Evolutionary conservation across 148 eudicot genomes (phyloP).

Genomic region (Nepenthes mirabilis): DNA sequence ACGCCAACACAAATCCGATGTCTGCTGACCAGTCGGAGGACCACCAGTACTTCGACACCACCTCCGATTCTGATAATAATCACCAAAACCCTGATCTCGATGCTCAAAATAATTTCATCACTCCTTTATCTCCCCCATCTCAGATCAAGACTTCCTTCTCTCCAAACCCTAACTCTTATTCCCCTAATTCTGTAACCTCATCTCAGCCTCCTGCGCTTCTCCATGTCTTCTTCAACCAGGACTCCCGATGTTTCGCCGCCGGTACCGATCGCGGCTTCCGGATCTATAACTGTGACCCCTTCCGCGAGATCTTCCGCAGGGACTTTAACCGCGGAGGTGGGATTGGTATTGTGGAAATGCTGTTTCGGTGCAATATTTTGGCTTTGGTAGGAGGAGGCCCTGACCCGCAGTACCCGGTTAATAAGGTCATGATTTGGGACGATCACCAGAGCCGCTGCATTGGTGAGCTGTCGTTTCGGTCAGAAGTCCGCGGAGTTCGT

Average conservation of each 20-base stretch:
- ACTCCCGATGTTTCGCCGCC: conserved; percentile 64
- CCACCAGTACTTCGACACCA: no score
- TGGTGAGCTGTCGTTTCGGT: conserved; percentile 73
- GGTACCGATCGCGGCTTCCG: conserved; percentile 72
- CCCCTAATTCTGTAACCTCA: no score
- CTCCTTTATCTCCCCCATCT: no score
- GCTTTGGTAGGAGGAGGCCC: conserved; percentile 84
- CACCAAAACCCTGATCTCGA: no score
- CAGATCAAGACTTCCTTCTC: no score
- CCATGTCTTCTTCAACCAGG: conserved; percentile 68
- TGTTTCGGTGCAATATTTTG: conserved; percentile 74
- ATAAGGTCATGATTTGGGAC: conserved; percentile 92
- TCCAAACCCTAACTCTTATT: no score
- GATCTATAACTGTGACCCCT: conserved; percentile 79
- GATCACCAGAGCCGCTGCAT: conserved; percentile 81
- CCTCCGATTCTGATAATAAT: no score
- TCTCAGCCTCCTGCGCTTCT: conserved; percentile 23
- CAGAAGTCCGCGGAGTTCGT: conserved; percentile 69
- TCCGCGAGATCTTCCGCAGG: conserved; percentile 73
- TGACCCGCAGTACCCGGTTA: conserved; percentile 64
- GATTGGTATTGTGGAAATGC: conserved; percentile 69
- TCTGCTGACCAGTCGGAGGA: no score
- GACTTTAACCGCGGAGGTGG: conserved; percentile 71
- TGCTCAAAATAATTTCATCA: no score
- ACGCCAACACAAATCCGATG: no score